Evolutionary conservation across 2,329 filamentous ascomycete species (phyloP).

Genomic region (Aspergillus awamori): DNA sequence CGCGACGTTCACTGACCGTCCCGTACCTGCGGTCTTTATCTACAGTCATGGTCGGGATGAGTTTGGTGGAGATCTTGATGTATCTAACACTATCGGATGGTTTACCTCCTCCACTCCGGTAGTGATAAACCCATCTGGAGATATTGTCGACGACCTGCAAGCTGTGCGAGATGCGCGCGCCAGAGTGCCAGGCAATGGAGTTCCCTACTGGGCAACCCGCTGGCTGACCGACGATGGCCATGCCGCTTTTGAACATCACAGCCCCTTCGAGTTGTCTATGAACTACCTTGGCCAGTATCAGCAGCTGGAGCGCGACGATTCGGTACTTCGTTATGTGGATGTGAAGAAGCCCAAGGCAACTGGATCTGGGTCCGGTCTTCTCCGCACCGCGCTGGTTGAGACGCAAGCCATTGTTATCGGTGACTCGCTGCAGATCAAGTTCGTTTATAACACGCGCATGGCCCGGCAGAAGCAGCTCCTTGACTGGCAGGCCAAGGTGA

Average conservation of each 20-base stretch:
- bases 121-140: neutral
- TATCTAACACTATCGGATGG: constrained; percentile 29
- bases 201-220: neutral
- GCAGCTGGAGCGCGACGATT: constrained; percentile 1
- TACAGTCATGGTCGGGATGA: constrained; percentile 30
- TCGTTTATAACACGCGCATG: neutral
- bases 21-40: constrained; percentile 23
- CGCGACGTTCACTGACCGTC: constrained; percentile 18
- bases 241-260: neutral
- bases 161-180: neutral
- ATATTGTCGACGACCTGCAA: constrained; percentile 13
- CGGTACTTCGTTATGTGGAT: neutral
- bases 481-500: neutral
- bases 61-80: constrained; percentile 20
- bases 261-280: neutral
- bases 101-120: constrained; percentile 22
- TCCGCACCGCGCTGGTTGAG: constrained; percentile 35
- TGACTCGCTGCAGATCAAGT: neutral
- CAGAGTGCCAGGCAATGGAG: neutral
- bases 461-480: neutral
- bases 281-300: neutral
- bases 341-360: constrained; percentile 2
- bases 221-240: neutral
- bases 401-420: neutral
- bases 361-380: constrained; percentile 43